A percentile compares a stretch with the other conserved stretches of the same genome.
phyloP scores from a whole-genome alignment of 768 basidiomycete species.

The Boletales sp. region DNA sequence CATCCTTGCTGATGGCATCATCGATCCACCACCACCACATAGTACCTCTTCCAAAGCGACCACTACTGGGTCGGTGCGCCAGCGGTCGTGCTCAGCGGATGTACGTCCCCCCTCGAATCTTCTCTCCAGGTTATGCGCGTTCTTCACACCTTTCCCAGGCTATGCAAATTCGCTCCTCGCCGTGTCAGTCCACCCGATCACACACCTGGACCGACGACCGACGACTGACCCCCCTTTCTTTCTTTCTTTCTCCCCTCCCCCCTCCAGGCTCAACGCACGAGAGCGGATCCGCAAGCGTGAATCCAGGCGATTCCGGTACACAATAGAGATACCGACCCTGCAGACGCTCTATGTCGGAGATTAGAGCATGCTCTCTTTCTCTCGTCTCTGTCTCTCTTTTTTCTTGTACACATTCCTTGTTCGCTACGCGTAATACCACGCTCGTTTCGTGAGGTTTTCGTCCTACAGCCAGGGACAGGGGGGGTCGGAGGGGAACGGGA shows the following conservation, averaged over 20 bases:
- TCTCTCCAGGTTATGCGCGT: too few species aligned
- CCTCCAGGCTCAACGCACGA: constrained; percentile 7
- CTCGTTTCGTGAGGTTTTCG: too few species aligned
- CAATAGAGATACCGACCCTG: constrained; percentile 8
- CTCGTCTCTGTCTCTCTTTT: too few species aligned
- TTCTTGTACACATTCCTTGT: background rate
- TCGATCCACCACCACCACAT: too few species aligned
- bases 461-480: too few species aligned
- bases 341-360: background rate
- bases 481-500: too few species aligned
- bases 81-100: constrained; percentile 7
- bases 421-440: too few species aligned
- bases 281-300: constrained; percentile 9
- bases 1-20: background rate
- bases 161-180: constrained; percentile 14
- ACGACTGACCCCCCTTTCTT: too few species aligned
- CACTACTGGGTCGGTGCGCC: constrained; percentile 12
- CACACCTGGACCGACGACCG: too few species aligned
- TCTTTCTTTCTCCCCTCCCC: too few species aligned
- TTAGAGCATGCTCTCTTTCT: too few species aligned
- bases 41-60: constrained; percentile 6
- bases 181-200: background rate
- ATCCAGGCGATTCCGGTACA: background rate
- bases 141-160: background rate
- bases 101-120: background rate